Base-by-base conservation (phyloP, 805 yeast genomes). In the Wickerhamiella shivajii region DNA sequence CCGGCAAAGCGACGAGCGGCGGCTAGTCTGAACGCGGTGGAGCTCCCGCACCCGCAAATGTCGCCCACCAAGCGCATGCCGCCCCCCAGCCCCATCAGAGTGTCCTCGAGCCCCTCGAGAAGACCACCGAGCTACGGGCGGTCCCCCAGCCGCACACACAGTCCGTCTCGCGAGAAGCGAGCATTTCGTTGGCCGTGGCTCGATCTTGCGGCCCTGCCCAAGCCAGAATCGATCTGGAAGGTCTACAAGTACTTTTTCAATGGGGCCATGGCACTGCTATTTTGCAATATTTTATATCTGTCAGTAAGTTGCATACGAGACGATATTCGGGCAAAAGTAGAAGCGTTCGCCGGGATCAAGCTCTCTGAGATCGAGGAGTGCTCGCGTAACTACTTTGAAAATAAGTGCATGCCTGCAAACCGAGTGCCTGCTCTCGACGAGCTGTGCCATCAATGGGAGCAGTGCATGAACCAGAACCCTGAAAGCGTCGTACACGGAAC, bases 391-490 rank as follows among this genome's bases (percentile, higher is more conserved):
- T 87, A 77, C 48, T 52, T 66, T 10, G 54, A 73, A 18, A 85
- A 87, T 53, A 69, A 74, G 43, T 87, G 98, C 51, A 46, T 50
- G 43, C 61, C 61, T 8, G 63, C 69, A 2, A 68, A 70, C 3
- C 59, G 87, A 10, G 85, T 74, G 0, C 94, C 93, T 0, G 84
- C 80, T 0, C 53, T 83, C 12, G 90, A 77, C 44, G 54, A 57
- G 1, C 59, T 69, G n/a, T 87, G 98, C 53, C 59, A 66, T 20
- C 63, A 62, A 21, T 81, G 93, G 90, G 76, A 70, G 41, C 66
- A 65, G 37, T 90, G 98, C 52, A 81, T 81, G 84, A 69, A 74
- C 44, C 59, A 74, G 33, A 87, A 81, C 42, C 85, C 93, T 5
- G 65, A 67, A 3, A 55, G 54, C 2, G 64, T 74, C 9, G 84